Conservation (phyloP, 768 basidiomycete genomes). For the Rubroboletus pulcherrimus region DNA sequence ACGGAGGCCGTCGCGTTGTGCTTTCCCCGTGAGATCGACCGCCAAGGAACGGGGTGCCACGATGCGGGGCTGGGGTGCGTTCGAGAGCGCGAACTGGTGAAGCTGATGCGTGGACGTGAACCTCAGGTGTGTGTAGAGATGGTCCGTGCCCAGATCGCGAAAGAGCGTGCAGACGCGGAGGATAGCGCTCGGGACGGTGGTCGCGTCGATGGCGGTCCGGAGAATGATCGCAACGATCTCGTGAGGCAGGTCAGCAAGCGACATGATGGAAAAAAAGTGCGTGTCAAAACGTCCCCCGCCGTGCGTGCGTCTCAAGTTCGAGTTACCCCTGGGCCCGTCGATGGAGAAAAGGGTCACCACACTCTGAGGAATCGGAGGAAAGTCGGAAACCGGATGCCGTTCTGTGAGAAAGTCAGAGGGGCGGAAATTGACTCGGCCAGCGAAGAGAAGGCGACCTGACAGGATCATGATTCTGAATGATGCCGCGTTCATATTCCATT, state of each 20-base stretch:
- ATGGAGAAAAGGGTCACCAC: no score
- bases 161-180: conserved; percentile 23
- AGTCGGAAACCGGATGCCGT: conserved; percentile 6
- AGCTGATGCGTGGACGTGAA: conserved; percentile 26
- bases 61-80: conserved; percentile 12
- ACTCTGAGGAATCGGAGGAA: neutral
- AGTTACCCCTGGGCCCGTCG: neutral
- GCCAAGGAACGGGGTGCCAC: conserved; percentile 23
- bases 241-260: conserved; percentile 18
- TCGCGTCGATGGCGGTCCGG: conserved; percentile 8
- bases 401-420: neutral
- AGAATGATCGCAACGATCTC: conserved; percentile 23
- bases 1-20: conserved; percentile 25
- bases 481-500: neutral
- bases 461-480: no score
- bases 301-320: neutral
- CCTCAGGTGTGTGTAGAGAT: conserved; percentile 26
- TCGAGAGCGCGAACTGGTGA: conserved; percentile 11
- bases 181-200: conserved; percentile 18
- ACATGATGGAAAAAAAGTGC: neutral
- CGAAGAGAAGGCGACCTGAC: neutral
- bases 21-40: conserved; percentile 30
- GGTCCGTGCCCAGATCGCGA: conserved; percentile 12
- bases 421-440: neutral
- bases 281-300: neutral